Percentiles rank a stretch among this genome's conserved stretches.
phyloP scores from a whole-genome alignment of 1,284 basidiomycete genomes.

The Ceratobasidium theobromae region DNA sequence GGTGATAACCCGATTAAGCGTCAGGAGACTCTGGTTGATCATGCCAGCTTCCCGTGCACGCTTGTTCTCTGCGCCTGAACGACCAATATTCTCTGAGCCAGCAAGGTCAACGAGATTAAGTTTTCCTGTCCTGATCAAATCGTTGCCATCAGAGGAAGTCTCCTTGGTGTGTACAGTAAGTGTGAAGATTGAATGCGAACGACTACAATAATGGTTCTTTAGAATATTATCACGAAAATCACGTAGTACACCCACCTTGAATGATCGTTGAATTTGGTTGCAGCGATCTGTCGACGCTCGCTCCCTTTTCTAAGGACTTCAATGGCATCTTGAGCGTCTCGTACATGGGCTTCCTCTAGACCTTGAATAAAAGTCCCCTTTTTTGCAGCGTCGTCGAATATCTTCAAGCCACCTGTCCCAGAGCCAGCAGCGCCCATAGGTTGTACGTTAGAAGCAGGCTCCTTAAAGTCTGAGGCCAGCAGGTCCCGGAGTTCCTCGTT shows the following conservation, averaged over 20 bases:
- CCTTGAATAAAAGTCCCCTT: conserved; percentile 93
- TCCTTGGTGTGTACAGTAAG: conserved; percentile 95
- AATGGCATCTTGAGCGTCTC: conserved; percentile 82
- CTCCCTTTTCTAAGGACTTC: conserved; percentile 86
- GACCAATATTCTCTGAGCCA: conserved; percentile 96
- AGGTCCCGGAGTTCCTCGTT: conserved; percentile 99
- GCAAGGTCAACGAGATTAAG: conserved; percentile 97
- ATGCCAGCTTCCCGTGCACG: conserved; percentile 96
- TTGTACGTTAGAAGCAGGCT: conserved; percentile 58
- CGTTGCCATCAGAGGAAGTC: conserved; percentile 71
- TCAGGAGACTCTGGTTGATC: conserved; percentile 98
- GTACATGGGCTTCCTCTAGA: conserved; percentile 86
- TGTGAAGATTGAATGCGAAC: conserved; percentile 98
- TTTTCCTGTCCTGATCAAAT: conserved; percentile 90
- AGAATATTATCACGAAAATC: neutral
- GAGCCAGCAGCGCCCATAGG: conserved; percentile 64
- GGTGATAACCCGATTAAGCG: conserved; percentile 96
- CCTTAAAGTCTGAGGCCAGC: conserved; percentile 69
- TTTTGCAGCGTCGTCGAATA: conserved; percentile 90
- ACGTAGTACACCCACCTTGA: conserved; percentile 54
- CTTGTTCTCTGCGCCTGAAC: conserved; percentile 94
- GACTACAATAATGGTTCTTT: conserved; percentile 49
- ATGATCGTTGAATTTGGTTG: conserved; percentile 97
- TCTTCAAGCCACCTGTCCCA: conserved; percentile 65
- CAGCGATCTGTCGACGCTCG: conserved; percentile 88